Percentiles rank a stretch among this genome's conserved stretches.
Evolutionary conservation across 2,329 filamentous ascomycete genomes (phyloP).

Genomic region (Lojkania enalia): DNA sequence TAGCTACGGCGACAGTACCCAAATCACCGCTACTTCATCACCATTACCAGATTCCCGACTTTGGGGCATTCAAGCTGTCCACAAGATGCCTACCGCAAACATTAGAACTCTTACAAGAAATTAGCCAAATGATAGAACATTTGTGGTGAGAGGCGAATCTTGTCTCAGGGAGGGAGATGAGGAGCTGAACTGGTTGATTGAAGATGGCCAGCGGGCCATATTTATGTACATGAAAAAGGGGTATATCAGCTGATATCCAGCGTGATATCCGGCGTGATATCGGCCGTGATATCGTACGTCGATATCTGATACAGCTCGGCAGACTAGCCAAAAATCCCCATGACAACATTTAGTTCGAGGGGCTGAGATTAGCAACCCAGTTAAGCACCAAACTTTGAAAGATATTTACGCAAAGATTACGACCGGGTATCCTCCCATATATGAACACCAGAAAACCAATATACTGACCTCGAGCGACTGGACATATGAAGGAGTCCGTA

Average conservation of each 20-base stretch:
- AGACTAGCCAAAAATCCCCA: too few relatives aligned
- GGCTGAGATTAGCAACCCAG: too few relatives aligned
- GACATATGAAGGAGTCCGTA: slow-evolving; percentile 43
- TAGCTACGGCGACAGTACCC: slow-evolving; percentile 28
- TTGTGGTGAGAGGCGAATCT: slow-evolving; percentile 29
- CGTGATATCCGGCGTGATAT: too few relatives aligned
- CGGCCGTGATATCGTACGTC: too few relatives aligned
- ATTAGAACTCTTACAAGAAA: slow-evolving; percentile 30
- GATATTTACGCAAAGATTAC: slow-evolving; percentile 29
- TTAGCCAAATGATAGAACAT: slow-evolving; percentile 35
- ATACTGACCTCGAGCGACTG: slow-evolving; percentile 25
- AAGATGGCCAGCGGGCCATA: too few relatives aligned
- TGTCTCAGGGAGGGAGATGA: too few relatives aligned
- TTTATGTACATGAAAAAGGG: too few relatives aligned
- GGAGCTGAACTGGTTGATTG: too few relatives aligned
- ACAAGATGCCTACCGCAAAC: slow-evolving; percentile 16
- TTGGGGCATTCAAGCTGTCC: slow-evolving; percentile 32
- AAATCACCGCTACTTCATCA: slow-evolving; percentile 44
- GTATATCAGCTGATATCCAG: too few relatives aligned
- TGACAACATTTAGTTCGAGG: too few relatives aligned
- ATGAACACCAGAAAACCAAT: slow-evolving; percentile 15
- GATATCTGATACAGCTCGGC: too few relatives aligned
- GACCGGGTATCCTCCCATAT: slow-evolving; percentile 20
- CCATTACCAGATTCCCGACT: slow-evolving; percentile 20
- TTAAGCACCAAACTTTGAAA: slow-evolving; percentile 20